Evolutionary conservation across 2,329 filamentous ascomycete species (phyloP), one percentile per base, ranked within the genome.

Genomic region (Harringtonia aguacate): DNA sequence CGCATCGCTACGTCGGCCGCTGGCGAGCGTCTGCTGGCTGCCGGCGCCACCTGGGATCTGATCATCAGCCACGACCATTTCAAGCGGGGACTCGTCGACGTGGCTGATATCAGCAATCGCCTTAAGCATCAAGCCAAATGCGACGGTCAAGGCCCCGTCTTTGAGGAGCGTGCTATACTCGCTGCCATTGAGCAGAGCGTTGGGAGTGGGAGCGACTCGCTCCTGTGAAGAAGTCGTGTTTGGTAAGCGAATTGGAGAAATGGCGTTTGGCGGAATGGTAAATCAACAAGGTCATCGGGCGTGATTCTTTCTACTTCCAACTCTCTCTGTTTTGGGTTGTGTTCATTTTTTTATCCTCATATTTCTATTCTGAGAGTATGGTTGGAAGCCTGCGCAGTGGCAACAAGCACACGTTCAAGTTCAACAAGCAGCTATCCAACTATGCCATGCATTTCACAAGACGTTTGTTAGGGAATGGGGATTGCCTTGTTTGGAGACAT

Each of bases 121-220:
- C 67, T 97, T 43, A 89, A 86, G 66, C 70, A 73, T 17, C 67
- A 76, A 55, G 85, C 86, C 17, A 78, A 81, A 55, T 95, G 88
- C 59, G 85, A 95, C 62, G 89, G 88, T 3, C 82, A 87, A 57
- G 84, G 89, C 0, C 89, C 89, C 3, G 88, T 92, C 34, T 95
- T 95, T 54, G 81, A 84, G 48, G 89, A 95, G 61, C 66, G 73
- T 21, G 76, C 78, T 36, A 81, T 97, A 15, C 61, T 79, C 36
- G 67, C 71, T 48, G 86, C 86, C 15, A 89, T 97, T 50, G 76
- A 86, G 60, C 75, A 83, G 55, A 90, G 87, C 56, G 81, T 84
- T 27, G 79, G 81, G 20, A 80, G 77, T 53, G 84, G 84, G 17
- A 84, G 78, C 37, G 87, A 95, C 61, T 86, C 92, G 60, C 68